Conservation (phyloP, 257 asterid genomes). For the Ehretia macrophylla region DNA sequence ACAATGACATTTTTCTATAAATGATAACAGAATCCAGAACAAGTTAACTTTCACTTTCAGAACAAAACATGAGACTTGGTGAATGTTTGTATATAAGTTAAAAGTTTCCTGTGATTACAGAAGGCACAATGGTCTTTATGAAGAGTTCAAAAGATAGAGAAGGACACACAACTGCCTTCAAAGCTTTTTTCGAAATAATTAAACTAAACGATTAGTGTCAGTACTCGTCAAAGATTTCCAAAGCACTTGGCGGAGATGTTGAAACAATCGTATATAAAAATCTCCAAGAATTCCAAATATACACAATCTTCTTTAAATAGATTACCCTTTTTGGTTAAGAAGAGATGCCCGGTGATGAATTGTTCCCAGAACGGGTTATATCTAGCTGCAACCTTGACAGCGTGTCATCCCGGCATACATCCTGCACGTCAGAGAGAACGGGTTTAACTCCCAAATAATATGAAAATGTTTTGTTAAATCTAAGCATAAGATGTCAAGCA, state of each 20-base stretch:
- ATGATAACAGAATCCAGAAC: too few relatives aligned
- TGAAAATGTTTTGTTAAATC: neutral
- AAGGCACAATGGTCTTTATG: neutral
- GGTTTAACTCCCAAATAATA: neutral
- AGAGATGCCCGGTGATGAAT: conserved; percentile 74
- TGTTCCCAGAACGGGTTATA: conserved; percentile 69
- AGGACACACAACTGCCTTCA: neutral
- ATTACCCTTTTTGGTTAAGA: conserved; percentile 30
- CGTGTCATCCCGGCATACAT: conserved; percentile 67
- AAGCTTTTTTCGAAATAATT: conserved; percentile 13
- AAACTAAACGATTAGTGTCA: conserved; percentile 15
- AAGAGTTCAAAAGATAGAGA: neutral
- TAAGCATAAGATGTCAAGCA: neutral
- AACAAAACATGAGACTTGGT: too few relatives aligned
- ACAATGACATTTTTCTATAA: too few relatives aligned
- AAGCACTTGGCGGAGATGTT: conserved; percentile 4
- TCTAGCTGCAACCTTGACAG: conserved; percentile 63
- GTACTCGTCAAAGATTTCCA: conserved; percentile 8
- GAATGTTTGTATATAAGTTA: neutral
- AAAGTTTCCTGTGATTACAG: conserved; percentile 9
- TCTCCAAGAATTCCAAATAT: conserved; percentile 27
- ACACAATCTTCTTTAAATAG: conserved; percentile 17
- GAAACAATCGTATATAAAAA: conserved; percentile 28
- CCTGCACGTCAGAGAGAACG: conserved; percentile 38
- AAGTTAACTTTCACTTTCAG: too few relatives aligned